These are phyloP conservation scores for Fusarium newnesense DNA, from an alignment of 2,329 filamentous ascomycete genomes.

Conservation along the genomic window DNA sequence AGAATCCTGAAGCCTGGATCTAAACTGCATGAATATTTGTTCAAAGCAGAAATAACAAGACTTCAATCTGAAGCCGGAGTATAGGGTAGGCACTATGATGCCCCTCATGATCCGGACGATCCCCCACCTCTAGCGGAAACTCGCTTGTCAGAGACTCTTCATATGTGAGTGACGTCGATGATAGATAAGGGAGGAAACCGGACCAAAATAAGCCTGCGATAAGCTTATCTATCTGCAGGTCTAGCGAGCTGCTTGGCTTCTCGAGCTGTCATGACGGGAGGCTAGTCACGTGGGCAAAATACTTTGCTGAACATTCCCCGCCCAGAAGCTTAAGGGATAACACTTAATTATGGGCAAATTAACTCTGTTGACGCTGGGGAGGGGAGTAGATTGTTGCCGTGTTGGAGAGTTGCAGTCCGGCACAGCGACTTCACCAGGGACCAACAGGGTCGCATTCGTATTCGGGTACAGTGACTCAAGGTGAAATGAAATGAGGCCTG, in stretches of 20 bases:
- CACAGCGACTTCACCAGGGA: not conserved
- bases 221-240: slow-evolving; percentile 34
- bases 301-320: not conserved
- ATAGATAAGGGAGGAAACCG: not conserved
- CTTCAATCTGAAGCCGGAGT: not conserved
- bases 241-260: slow-evolving; percentile 21
- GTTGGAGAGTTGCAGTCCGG: not conserved
- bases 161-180: slow-evolving; percentile 25
- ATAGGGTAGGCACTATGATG: slow-evolving; percentile 20
- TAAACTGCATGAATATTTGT: not conserved
- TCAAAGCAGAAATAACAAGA: not conserved
- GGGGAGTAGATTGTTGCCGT: not conserved
- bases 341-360: not conserved
- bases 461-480: not conserved
- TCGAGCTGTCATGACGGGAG: not conserved
- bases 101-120: slow-evolving; percentile 35
- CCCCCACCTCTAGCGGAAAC: slow-evolving; percentile 31
- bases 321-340: not conserved
- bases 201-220: slow-evolving; percentile 21
- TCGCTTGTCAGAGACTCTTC: not conserved
- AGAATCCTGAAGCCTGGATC: not conserved
- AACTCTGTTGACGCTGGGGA: not conserved
- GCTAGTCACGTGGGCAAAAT: not conserved
- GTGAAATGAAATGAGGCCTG: slow-evolving; percentile 3
- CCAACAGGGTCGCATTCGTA: slow-evolving; percentile 12